Evolutionary conservation across 305 asterid species (phyloP), one percentile per base, ranked within the genome.

Genomic region (Plantago rigida): DNA sequence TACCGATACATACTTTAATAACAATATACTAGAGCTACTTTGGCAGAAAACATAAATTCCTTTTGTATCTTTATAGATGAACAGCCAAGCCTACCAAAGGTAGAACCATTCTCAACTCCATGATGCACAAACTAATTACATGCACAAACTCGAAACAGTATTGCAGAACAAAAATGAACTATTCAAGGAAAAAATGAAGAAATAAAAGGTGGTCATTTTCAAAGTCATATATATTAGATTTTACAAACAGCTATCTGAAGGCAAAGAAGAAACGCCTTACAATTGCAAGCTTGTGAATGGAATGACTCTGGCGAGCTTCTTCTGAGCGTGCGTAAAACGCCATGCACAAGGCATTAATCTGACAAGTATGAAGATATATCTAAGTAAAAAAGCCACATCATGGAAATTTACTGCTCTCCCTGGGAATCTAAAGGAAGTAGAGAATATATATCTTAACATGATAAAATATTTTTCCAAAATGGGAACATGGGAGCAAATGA

Each of bases 321-420:
- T 91, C 92, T 29, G 98, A 91, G 13, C 90, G 95, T 36, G 98
- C 98, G 77, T 84, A 88, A 73, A 91, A 91, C 66, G 96, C 98
- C 98, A 91, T 91, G 80, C 98, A 91, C 83, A 91, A 78, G 53
- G 96, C 96, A 74, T 84, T 78, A 66, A 91, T 91, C 98, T 91
- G 91, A 67, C 60, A 68, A 65, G 44, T 60, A 53, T 46, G 19
- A 10, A 31, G 24, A 66, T 61, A 62, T 49, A 39, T 12, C 31
- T 24, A 54, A 57, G 12, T 29, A 58, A 39, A 56, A 41, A 62
- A 47, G 47, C 56, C 60, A 74, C 44, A 36, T 5, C 44, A 39
- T 59, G 10, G 61, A 67, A 49, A 59, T 28, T 57, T 42, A 59
- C 69, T 52, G 66, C 36, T 59, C 45, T 46, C 24, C n/a, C 12